Percentiles rank a stretch among this genome's conserved stretches.
Conservation (phyloP, 345 rosid genomes). For the Arabidopsis arenosa region DNA sequence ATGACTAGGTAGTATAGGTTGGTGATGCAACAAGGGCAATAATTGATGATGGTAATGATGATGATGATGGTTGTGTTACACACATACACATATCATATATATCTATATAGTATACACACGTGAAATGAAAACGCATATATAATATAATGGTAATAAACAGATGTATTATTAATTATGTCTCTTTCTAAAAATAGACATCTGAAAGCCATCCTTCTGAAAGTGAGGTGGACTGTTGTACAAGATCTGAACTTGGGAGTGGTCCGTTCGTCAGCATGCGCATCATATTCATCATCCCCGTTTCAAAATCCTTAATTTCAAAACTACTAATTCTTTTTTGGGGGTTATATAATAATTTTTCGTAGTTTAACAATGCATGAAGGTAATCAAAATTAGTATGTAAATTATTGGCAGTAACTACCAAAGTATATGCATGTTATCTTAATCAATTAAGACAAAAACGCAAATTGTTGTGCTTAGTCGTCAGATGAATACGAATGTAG, state of each 20-base stretch:
- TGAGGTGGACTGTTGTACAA: constrained; percentile 43
- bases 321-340: background rate
- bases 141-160: constrained; percentile 35
- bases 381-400: background rate
- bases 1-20: constrained; percentile 39
- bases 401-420: background rate
- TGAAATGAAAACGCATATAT: constrained; percentile 23
- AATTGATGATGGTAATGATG: constrained; percentile 39
- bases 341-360: too few species aligned
- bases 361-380: background rate
- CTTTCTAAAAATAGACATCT: constrained; percentile 40
- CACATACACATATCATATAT: constrained; percentile 3
- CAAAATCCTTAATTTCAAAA: constrained; percentile 10
- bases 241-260: constrained; percentile 35
- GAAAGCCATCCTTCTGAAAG: constrained; percentile 45
- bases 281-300: constrained; percentile 30
- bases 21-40: constrained; percentile 41
- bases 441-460: background rate
- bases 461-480: background rate
- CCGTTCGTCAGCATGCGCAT: constrained; percentile 45
- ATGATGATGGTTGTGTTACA: constrained; percentile 29
- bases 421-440: background rate
- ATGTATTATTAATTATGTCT: constrained; percentile 39
- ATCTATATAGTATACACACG: constrained; percentile 13
- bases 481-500: constrained; percentile 5